Conservation (phyloP, 169 alveolate genomes). For the Sarcocystis neurona region DNA sequence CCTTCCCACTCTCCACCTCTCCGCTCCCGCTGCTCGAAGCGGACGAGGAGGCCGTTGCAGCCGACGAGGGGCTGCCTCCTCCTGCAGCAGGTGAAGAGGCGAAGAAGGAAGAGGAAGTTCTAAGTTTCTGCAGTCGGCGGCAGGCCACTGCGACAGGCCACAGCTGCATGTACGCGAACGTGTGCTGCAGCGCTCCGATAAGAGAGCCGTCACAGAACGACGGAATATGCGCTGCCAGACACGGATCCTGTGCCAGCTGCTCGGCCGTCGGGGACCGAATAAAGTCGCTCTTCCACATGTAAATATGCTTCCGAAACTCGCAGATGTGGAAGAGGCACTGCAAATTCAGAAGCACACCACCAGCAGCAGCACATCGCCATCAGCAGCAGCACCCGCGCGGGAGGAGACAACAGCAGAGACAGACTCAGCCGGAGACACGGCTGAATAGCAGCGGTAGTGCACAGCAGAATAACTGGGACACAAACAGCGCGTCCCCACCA, state of each 20-base stretch:
- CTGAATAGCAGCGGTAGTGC: too few relatives aligned
- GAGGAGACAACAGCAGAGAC: too few relatives aligned
- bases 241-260: constrained; percentile 53
- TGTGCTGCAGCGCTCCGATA: constrained; percentile 81
- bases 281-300: constrained; percentile 50
- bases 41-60: too few relatives aligned
- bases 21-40: too few relatives aligned
- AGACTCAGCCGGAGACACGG: too few relatives aligned
- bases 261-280: constrained; percentile 58
- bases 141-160: constrained; percentile 80
- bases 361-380: too few relatives aligned
- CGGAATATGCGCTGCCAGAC: constrained; percentile 30
- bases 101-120: constrained; percentile 33
- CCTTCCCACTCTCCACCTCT: too few relatives aligned
- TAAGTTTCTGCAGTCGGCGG: constrained; percentile 44
- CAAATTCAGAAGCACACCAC: constrained; percentile 65
- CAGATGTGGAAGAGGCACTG: constrained; percentile 75
- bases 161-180: constrained; percentile 84
- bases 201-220: constrained; percentile 64
- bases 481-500: too few relatives aligned
- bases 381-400: too few relatives aligned
- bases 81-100: not conserved
- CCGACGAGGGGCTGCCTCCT: constrained; percentile 40
- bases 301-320: constrained; percentile 80
- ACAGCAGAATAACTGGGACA: too few relatives aligned